Conservation (phyloP, 345 rosid genomes). For the Syzygium grande region DNA sequence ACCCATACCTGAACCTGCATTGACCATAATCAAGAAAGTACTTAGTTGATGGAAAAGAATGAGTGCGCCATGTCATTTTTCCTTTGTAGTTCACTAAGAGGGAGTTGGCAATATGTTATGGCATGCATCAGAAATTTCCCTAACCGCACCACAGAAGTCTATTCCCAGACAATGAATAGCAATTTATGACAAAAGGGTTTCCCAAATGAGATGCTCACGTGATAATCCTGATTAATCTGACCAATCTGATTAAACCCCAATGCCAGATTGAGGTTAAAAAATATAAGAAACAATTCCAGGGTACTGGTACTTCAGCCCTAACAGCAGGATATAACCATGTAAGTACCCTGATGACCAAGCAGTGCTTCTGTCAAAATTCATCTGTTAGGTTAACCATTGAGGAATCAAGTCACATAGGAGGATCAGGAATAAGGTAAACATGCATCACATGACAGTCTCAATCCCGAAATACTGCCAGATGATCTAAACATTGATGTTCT, state of each 20-base stretch:
- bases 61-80: background rate
- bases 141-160: background rate
- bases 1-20: constrained; percentile 76
- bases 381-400: background rate
- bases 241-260: background rate
- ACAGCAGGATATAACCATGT: background rate
- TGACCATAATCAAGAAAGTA: background rate
- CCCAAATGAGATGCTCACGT: background rate
- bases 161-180: background rate
- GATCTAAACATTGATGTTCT: background rate
- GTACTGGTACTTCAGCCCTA: background rate
- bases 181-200: background rate
- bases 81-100: background rate
- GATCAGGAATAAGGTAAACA: background rate
- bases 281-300: background rate
- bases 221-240: background rate
- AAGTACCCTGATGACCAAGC: background rate
- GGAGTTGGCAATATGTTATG: background rate
- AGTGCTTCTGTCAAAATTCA: background rate
- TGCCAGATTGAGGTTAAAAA: background rate
- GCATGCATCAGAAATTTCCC: background rate
- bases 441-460: background rate
- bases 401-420: background rate
- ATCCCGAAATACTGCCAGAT: background rate
- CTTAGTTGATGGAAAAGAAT: background rate